Base-by-base conservation (phyloP, 2,329 filamentous ascomycete species). In the Sporothrix humicola region DNA sequence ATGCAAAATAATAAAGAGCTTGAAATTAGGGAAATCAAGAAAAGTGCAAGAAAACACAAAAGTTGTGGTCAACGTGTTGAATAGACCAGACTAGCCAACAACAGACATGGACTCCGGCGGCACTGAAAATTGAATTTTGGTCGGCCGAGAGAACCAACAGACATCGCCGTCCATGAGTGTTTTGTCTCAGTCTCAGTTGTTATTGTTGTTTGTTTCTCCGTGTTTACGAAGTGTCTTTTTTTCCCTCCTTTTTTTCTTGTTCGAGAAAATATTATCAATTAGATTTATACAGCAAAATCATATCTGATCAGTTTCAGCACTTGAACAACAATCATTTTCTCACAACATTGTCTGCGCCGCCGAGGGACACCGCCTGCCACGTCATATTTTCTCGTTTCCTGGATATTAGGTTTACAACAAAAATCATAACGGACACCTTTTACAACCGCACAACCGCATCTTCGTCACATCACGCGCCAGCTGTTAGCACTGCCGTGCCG, bases 81-180 rank as follows among this genome's bases (percentile, higher is more conserved):
- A 56, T 26, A 56, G 26, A 42, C 44, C 8, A 20, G 15, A 23
- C n/a, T n/a, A 46, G 59, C 59, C 59, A 44, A 65, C 59, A 44
- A 44, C 26, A 44, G 17, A 44, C 59, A n/a, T 15, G 10, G 4
- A 10, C 20, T 26, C 61, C 61, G 61, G 37, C 44, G 31, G 58
- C 58, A 10, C 61, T 48, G 42, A 20, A 15, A 26, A 15, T 37
- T 37, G 31, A 37, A 10, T 26, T 13, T 46, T 46, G 9, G 61
- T 26, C 42, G 42, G 44, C 61, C 61, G 61, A 66, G 42, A 26
- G 42, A 66, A 23, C 15, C 61, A 48, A 17, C 42, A 66, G 61
- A 48, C 61, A 48, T 26, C 59, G 17, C 37, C 59, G 37, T 20
- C 59, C 59, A 31, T 44, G 20, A 23, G 26, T 61, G 37, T 23